Percentiles rank a stretch among this genome's conserved stretches.
Evolutionary conservation across 1,284 basidiomycete genomes (phyloP).

Genomic region (Exsudoporus floridanus): DNA sequence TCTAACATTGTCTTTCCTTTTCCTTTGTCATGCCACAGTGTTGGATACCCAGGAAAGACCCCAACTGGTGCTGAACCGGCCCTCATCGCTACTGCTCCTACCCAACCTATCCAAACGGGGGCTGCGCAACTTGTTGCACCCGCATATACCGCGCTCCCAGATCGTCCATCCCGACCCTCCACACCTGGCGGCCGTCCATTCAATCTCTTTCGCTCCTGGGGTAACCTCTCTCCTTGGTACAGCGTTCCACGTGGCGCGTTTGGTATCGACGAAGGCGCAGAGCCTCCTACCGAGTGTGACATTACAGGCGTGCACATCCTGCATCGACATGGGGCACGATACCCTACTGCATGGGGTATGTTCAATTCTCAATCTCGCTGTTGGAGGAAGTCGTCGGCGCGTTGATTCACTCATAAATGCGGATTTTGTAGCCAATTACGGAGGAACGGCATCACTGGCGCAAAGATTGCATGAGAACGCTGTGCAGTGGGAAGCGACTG

Average conservation of each 20-base stretch:
- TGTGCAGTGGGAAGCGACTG: slow-evolving; percentile 59
- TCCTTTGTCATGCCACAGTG: slow-evolving; percentile 25
- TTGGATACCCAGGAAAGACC: slow-evolving; percentile 81
- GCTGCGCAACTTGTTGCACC: slow-evolving; percentile 65
- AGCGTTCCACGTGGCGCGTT: slow-evolving; percentile 68
- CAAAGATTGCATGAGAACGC: slow-evolving; percentile 54
- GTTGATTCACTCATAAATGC: background rate
- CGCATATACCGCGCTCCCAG: slow-evolving; percentile 16
- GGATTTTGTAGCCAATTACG: slow-evolving; percentile 50
- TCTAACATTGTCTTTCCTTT: background rate
- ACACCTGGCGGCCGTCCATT: slow-evolving; percentile 38
- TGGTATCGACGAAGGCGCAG: slow-evolving; percentile 70
- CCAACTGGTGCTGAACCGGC: slow-evolving; percentile 83
- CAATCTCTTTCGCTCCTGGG: slow-evolving; percentile 75
- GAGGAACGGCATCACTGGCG: slow-evolving; percentile 67
- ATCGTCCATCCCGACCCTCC: slow-evolving; percentile 2
- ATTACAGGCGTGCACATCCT: slow-evolving; percentile 75
- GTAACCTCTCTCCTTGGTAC: slow-evolving; percentile 84
- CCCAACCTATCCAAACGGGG: slow-evolving; percentile 71
- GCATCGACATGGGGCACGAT: slow-evolving; percentile 79
- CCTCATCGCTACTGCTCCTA: slow-evolving; percentile 74
- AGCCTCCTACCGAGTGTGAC: slow-evolving; percentile 65
- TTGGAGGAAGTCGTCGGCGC: background rate
- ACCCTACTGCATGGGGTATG: slow-evolving; percentile 72
- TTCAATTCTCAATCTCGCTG: slow-evolving; percentile 11